phyloP scores from a whole-genome alignment of 768 basidiomycete genomes.

The Podaxis sp. region DNA sequence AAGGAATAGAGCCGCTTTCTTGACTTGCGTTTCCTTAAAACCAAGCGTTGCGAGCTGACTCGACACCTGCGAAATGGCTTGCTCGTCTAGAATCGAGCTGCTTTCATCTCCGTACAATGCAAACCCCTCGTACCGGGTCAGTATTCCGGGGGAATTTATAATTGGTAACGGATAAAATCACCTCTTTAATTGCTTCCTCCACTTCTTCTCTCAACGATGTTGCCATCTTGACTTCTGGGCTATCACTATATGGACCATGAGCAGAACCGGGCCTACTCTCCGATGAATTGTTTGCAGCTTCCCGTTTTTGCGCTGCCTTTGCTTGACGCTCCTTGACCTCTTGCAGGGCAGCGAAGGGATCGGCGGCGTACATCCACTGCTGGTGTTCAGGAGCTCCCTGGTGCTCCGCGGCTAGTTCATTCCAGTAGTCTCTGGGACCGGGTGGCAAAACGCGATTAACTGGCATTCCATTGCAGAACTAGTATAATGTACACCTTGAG shows the following conservation, averaged over 20 bases:
- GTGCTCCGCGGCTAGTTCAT: slow-evolving; percentile 68
- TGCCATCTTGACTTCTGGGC: slow-evolving; percentile 85
- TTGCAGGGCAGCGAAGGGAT: slow-evolving; percentile 78
- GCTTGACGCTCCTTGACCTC: slow-evolving; percentile 66
- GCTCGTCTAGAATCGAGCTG: slow-evolving; percentile 37
- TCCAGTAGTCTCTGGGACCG: slow-evolving; percentile 88
- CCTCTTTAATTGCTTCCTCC: slow-evolving; percentile 80
- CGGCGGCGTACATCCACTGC: slow-evolving; percentile 85
- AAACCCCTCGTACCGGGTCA: slow-evolving; percentile 39
- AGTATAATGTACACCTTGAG: slow-evolving; percentile 28
- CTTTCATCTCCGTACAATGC: slow-evolving; percentile 38
- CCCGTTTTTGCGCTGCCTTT: slow-evolving; percentile 49
- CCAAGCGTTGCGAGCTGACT: slow-evolving; percentile 63
- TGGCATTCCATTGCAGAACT: slow-evolving; percentile 78
- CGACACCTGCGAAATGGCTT: slow-evolving; percentile 42
- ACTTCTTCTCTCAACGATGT: slow-evolving; percentile 71
- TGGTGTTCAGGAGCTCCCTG: slow-evolving; percentile 65
- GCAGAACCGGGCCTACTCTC: slow-evolving; percentile 14
- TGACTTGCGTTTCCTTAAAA: slow-evolving; percentile 58
- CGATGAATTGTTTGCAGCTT: slow-evolving; percentile 16
- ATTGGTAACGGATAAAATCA: slow-evolving; percentile 22
- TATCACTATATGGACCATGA: slow-evolving; percentile 42
- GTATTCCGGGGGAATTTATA: slow-evolving; percentile 12
- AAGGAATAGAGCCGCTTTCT: slow-evolving; percentile 55
- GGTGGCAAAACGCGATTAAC: slow-evolving; percentile 78